Evolutionary conservation across 2,329 filamentous ascomycete genomes (phyloP).

Genomic region (Onygenales sp.): DNA sequence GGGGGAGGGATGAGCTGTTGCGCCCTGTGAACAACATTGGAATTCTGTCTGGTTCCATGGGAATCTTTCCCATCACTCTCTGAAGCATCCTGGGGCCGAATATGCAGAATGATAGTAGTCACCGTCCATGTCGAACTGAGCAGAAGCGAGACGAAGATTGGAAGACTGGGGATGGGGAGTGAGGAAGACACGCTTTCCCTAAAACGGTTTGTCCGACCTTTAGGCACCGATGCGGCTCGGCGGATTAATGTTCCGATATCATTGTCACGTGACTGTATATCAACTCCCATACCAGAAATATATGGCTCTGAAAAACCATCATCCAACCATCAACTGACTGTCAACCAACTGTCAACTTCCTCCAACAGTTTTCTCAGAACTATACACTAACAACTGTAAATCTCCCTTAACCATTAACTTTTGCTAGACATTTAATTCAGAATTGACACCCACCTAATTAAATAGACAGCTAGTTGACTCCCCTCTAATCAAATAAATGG

Average conservation of each 20-base stretch:
- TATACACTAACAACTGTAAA: no score
- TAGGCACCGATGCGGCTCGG: background rate
- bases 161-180: no score
- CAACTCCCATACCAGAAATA: no score
- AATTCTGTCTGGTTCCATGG: background rate
- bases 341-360: no score
- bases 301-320: no score
- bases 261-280: background rate
- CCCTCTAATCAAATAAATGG: no score
- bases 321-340: no score
- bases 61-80: background rate
- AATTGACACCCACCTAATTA: no score
- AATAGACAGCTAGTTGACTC: no score
- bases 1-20: background rate
- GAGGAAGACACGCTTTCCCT: background rate
- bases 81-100: background rate
- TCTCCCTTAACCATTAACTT: no score
- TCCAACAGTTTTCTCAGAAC: no score
- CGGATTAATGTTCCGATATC: background rate
- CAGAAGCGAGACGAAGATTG: background rate
- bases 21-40: background rate
- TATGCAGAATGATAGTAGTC: background rate
- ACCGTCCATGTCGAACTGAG: background rate
- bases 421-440: no score
- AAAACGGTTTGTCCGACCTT: background rate